Base-by-base conservation (phyloP, 768 basidiomycete species). In the Hortiboletus campestris region DNA sequence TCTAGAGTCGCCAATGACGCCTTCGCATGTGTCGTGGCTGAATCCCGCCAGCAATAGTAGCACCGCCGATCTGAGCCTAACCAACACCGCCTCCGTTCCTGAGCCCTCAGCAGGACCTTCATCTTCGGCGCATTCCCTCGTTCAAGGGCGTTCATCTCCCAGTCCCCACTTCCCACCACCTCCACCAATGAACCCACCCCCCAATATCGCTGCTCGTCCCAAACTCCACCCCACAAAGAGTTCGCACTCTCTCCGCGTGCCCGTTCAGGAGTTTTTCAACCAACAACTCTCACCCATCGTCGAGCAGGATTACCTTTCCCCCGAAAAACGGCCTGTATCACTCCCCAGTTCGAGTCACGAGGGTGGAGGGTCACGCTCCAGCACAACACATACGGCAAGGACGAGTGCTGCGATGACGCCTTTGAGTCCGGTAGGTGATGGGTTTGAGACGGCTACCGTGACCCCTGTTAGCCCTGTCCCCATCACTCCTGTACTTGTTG, bases 221-320 rank as follows among this genome's bases (percentile, higher is more conserved):
- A 76, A 71, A 50, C 45, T 68, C 16, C 61, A 67, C 20, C 55
- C 65, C 10, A 62, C 70, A 31, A 69, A 73, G 59, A 78, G 78
- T 54, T 72, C 76, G 10, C 77, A 76, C 39, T 78, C 77, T 16
- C 66, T 81, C 28, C 77, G 75, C 34, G 68, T 75, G 16, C 75
- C 79, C 28, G 50, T 67, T 20, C 67, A 64, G 32, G 72, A 63
- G 48, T 62, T 59, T 32, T 65, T 59, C 49, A 67, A 58, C 47
- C 63, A 62, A 47, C 85, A 79, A 43, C 77, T 88, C 36, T 86
- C 86, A 2, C 85, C 87, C 0, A 87, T 88, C 39, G 77, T 76
- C 10, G 87, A 88, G 69, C 80, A 80, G 59, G 83, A 86, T 51
- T 85, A 85, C 62, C 64, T 83, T 51, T 83, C 84, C 7, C 83